These are phyloP conservation scores for Fusarium circinatum DNA, from an alignment of 2,329 filamentous ascomycete genomes.

Conservation along the genomic window DNA sequence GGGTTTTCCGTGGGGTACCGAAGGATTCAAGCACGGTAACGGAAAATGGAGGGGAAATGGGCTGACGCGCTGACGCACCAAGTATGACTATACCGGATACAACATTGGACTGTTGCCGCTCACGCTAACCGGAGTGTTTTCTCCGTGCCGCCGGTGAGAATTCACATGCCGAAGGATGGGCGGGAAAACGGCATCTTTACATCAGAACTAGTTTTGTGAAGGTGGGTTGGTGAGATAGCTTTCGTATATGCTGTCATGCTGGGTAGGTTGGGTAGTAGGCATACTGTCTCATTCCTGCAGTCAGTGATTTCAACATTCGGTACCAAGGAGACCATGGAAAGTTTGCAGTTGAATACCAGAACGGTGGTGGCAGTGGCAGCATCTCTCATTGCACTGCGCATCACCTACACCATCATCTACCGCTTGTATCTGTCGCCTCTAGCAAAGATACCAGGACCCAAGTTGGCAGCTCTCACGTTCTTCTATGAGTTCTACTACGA, in stretches of 20 bases:
- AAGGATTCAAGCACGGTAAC: background rate
- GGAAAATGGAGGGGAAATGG: background rate
- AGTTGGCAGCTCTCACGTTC: background rate
- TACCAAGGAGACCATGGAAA: background rate
- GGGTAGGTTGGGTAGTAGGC: background rate
- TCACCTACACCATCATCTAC: background rate
- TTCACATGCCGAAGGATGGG: background rate
- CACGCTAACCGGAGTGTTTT: background rate
- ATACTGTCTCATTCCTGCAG: too few species aligned
- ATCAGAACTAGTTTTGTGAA: background rate
- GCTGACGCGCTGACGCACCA: background rate
- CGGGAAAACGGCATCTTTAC: background rate
- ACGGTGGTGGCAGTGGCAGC: background rate
- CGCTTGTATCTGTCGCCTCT: background rate
- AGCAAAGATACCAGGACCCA: background rate
- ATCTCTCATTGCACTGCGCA: background rate
- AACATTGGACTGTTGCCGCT: background rate
- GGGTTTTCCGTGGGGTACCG: background rate
- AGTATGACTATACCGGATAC: background rate
- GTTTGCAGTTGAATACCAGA: background rate
- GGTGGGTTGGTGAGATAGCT: background rate
- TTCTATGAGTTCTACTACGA: constrained; percentile 6
- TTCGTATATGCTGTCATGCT: background rate
- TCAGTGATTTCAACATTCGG: fast-evolving
- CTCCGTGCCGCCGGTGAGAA: background rate